Base-by-base conservation (phyloP, 306 rosid species). In the Rosa rugosa region DNA sequence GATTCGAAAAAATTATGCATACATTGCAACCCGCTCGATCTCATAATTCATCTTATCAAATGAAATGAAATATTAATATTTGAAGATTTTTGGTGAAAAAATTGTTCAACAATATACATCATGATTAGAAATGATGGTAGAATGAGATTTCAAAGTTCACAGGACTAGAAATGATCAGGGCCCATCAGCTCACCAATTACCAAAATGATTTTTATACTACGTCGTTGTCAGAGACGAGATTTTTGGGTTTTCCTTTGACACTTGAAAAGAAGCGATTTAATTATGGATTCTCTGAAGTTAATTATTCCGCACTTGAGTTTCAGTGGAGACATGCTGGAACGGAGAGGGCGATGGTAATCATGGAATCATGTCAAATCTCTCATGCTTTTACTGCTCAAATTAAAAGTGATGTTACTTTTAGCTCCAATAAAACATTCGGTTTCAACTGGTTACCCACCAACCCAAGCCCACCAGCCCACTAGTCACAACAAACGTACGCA, bases 241-340 rank as follows among this genome's bases (percentile, higher is more conserved):
- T 49, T 20, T 20, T 31, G 64, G 6, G 0, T 20, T 10, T 20
- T 18, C 13, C n/a, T 0, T 41, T 38, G 54, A 41, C 53, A 13
- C 23, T 31, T 3, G 51, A 41, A 73, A 54, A 40, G 13, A 38
- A 36, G 46, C 76, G 38, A 53, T n/a, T 53, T 34, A 73, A 56
- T 73, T 8, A 50, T 27, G 16, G 9, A 13, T 4, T 71, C 8
- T 12, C 10, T 44, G 46, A 16, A 47, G 60, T 18, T 17, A 14
- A 54, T 18, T 69, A 18, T 9, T 20, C 10, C 23, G 63, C 75
- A 72, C 63, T 72, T 50, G 31, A 50, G n/a, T 53, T 18, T 18
- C 10, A 41, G 69, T 74, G 77, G 77, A 74, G 50, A 57, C 1
- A 41, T 74, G 69, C 53, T 41, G 78, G 54, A 25, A 60, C 23